A percentile compares a stretch with the other conserved stretches of the same genome.
phyloP scores from a whole-genome alignment of 306 rosid genomes.

The Cyclanthera cordifolia region DNA sequence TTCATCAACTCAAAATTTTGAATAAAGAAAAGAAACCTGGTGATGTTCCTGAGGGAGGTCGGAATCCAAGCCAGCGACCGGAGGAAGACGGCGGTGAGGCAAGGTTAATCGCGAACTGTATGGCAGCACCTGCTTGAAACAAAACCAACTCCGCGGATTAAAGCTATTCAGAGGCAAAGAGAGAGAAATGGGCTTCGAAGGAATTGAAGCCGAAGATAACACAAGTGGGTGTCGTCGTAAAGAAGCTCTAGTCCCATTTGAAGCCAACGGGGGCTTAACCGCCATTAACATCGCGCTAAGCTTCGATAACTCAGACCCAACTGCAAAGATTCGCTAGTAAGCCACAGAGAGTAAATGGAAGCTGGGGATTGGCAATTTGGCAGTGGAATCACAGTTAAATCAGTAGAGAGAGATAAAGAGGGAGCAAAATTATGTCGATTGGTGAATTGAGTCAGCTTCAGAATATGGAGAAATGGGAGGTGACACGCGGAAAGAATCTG shows the following conservation, averaged over 20 bases:
- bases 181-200: slow-evolving; percentile 3
- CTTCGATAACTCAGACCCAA: slow-evolving; percentile 2
- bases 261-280: slow-evolving; percentile 2
- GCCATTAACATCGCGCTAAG: background rate
- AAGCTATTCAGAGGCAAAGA: background rate
- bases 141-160: background rate
- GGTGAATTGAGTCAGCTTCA: too few species aligned
- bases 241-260: background rate
- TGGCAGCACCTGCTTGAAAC: slow-evolving; percentile 7
- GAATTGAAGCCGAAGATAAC: background rate
- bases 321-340: background rate
- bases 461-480: background rate
- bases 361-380: too few species aligned
- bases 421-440: too few species aligned
- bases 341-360: too few species aligned
- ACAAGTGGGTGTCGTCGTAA: background rate
- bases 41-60: slow-evolving; percentile 31
- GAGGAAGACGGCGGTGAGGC: slow-evolving; percentile 20
- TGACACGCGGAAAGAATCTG: too few species aligned
- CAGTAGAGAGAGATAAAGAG: too few species aligned
- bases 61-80: slow-evolving; percentile 35
- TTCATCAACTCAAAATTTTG: too few species aligned
- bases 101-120: background rate
- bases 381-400: too few species aligned
- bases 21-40: slow-evolving; percentile 29